These are phyloP conservation scores for Cordyceps cateniannulata DNA, from an alignment of 2,329 filamentous ascomycete genomes.

Conservation along the genomic window DNA sequence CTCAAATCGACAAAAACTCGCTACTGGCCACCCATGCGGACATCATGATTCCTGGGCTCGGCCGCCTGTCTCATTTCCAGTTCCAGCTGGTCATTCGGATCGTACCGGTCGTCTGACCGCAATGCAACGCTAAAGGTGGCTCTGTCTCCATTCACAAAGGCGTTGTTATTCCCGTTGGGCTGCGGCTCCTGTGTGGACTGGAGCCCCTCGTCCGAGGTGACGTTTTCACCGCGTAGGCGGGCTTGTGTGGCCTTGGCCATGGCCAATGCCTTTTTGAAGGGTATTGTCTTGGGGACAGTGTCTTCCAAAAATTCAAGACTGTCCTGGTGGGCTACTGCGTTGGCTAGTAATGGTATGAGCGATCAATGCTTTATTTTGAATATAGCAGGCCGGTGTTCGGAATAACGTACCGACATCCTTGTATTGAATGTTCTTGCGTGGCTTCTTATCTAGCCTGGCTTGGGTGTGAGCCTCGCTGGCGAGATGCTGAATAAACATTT, in stretches of 20 bases:
- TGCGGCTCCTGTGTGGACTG: constrained; percentile 15
- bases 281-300: constrained; percentile 78
- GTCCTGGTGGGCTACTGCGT: constrained; percentile 79
- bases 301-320: constrained; percentile 94
- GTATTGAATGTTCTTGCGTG: constrained; percentile 90
- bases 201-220: constrained; percentile 22
- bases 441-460: constrained; percentile 85
- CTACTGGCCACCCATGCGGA: constrained; percentile 42
- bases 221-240: constrained; percentile 35
- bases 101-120: constrained; percentile 26
- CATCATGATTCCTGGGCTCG: constrained; percentile 41
- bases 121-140: constrained; percentile 17
- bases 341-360: constrained; percentile 45
- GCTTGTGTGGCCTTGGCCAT: constrained; percentile 45
- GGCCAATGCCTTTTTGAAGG: constrained; percentile 73
- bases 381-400: background rate
- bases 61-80: constrained; percentile 46
- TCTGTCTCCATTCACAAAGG: constrained; percentile 25
- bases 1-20: background rate
- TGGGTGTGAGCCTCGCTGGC: constrained; percentile 80
- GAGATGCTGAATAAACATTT: constrained; percentile 93
- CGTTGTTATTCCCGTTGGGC: constrained; percentile 22
- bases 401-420: constrained; percentile 69
- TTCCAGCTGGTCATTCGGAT: constrained; percentile 48
- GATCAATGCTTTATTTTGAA: background rate